A percentile compares a stretch with the other conserved stretches of the same genome.
Evolutionary conservation across 2,329 filamentous ascomycete species (phyloP).

Genomic region (Penicillium verrucosum): DNA sequence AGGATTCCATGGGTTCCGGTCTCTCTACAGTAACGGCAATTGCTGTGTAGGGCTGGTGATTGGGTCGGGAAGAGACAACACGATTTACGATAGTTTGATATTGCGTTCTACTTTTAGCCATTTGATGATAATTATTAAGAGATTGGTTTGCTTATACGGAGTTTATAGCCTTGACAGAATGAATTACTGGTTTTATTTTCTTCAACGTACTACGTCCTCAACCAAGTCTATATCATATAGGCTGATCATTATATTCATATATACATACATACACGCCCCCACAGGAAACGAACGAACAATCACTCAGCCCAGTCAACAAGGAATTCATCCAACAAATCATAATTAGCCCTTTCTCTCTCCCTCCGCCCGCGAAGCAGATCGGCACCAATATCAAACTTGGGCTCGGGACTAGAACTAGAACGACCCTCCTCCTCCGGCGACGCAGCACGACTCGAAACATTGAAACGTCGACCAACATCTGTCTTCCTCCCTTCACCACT

Average conservation of each 20-base stretch:
- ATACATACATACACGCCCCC: neutral
- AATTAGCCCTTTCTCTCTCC: conserved; percentile 1
- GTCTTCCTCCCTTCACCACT: no score
- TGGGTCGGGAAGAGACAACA: neutral
- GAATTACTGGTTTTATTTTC: neutral
- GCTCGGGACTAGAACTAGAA: neutral
- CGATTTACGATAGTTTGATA: neutral
- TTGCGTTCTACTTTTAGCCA: neutral
- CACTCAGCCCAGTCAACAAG: conserved; percentile 4
- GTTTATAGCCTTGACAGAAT: conserved; percentile 1
- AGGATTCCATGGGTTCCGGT: neutral
- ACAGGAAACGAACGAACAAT: neutral
- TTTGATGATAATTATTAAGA: neutral
- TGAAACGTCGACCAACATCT: neutral
- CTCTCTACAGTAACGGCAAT: neutral
- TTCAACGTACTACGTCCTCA: neutral
- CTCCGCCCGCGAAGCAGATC: conserved; percentile 4
- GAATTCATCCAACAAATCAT: conserved; percentile 7
- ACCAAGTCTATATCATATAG: neutral
- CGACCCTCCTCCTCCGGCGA: neutral
- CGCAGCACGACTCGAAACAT: neutral
- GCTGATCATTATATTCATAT: neutral
- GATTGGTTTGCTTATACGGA: neutral
- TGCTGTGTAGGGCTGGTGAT: neutral
- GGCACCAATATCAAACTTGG: conserved; percentile 8